These are phyloP conservation scores for Phaeosphaeriaceae sp. DNA, from an alignment of 2,329 filamentous ascomycete genomes.

Conservation along the genomic window DNA sequence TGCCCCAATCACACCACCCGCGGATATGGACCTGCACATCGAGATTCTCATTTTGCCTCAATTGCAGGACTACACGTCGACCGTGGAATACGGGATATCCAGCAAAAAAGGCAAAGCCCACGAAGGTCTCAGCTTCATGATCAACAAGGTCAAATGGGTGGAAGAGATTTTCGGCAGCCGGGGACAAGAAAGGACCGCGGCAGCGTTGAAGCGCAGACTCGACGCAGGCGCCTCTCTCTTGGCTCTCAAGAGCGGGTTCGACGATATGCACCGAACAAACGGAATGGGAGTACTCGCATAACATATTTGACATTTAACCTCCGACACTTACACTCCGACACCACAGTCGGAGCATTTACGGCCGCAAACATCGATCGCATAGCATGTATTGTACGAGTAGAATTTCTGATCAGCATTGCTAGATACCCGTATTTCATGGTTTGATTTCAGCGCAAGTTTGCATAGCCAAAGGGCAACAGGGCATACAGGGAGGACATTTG, in stretches of 20 bases:
- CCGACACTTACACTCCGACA: background rate
- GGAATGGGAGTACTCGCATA: constrained; percentile 38
- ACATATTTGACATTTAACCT: constrained; percentile 8
- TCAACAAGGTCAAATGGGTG: constrained; percentile 83
- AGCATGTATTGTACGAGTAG: constrained; percentile 28
- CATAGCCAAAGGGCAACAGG: constrained; percentile 4
- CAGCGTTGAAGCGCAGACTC: constrained; percentile 45
- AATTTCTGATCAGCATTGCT: constrained; percentile 44
- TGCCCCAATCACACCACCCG: constrained; percentile 68
- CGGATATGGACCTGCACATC: constrained; percentile 82
- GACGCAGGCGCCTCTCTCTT: constrained; percentile 46
- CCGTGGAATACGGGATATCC: constrained; percentile 79
- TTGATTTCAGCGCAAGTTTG: constrained; percentile 18
- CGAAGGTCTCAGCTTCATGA: constrained; percentile 88
- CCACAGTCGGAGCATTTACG: constrained; percentile 14
- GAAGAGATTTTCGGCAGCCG: constrained; percentile 67
- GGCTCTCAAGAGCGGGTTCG: constrained; percentile 38
- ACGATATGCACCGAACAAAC: constrained; percentile 28
- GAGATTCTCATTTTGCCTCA: constrained; percentile 83
- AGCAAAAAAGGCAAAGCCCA: constrained; percentile 83
- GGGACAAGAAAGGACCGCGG: constrained; percentile 47
- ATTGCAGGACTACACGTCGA: constrained; percentile 77
- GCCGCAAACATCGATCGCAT: constrained; percentile 17
- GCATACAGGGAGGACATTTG: background rate
- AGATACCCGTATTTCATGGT: constrained; percentile 49